A percentile compares a stretch with the other conserved stretches of the same genome.
Evolutionary conservation across 331 rosid genomes (phyloP).

Genomic region (Rosa hybrid): DNA sequence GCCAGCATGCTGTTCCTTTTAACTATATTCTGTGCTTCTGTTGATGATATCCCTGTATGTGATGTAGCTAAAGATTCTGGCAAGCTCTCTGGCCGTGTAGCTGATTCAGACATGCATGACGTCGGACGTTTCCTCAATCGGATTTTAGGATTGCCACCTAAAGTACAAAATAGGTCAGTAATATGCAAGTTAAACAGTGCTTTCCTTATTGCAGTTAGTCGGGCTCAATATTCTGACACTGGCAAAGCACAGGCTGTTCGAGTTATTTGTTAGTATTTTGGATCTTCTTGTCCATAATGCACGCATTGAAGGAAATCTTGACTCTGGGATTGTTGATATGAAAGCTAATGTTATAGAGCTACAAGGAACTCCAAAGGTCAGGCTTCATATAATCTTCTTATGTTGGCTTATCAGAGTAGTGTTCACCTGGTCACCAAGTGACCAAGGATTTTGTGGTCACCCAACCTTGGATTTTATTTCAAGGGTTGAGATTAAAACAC

Average conservation of each 20-base stretch:
- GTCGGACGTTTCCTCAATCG: slow-evolving; percentile 98
- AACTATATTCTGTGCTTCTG: slow-evolving; percentile 8
- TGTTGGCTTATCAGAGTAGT: neutral
- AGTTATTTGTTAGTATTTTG: slow-evolving; percentile 84
- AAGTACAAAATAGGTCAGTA: slow-evolving; percentile 82
- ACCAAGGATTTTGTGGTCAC: neutral
- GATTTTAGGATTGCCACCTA: slow-evolving; percentile 89
- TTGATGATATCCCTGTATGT: slow-evolving; percentile 26
- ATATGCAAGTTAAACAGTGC: slow-evolving; percentile 22
- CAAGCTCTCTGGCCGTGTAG: slow-evolving; percentile 71
- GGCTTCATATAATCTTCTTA: slow-evolving; percentile 15
- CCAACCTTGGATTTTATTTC: neutral
- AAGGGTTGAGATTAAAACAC: neutral
- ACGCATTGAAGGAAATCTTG: slow-evolving; percentile 57
- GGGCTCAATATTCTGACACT: slow-evolving; percentile 34
- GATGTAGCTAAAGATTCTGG: slow-evolving; percentile 70
- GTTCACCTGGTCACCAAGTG: too few species aligned
- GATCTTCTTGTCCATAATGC: slow-evolving; percentile 96
- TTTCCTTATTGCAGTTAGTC: slow-evolving; percentile 28
- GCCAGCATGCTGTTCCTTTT: neutral
- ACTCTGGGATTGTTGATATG: slow-evolving; percentile 82
- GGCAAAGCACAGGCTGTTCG: slow-evolving; percentile 67
- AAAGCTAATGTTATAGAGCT: slow-evolving; percentile 84
- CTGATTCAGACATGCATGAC: slow-evolving; percentile 98
- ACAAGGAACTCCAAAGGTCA: slow-evolving; percentile 92